phyloP scores from a whole-genome alignment of 2,329 filamentous ascomycete genomes.

The Ilyonectria robusta region DNA sequence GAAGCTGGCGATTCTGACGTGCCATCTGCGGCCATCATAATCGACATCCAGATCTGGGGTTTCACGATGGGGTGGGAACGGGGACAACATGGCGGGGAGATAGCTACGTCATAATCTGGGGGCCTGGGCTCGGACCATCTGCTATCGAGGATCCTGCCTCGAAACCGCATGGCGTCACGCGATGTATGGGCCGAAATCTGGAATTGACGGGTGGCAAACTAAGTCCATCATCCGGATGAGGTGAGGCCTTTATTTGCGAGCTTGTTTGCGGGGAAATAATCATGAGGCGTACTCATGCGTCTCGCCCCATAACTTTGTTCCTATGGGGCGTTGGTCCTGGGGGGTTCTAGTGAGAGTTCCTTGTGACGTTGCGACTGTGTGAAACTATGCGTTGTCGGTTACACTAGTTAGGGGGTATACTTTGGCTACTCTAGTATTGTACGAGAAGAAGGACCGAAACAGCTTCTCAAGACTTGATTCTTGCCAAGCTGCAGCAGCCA shows the following conservation, averaged over 20 bases:
- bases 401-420: not conserved
- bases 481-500: not conserved
- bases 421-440: not conserved
- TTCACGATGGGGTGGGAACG: conserved; percentile 5
- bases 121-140: conserved; percentile 10
- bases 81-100: not conserved
- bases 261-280: not conserved
- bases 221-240: not conserved
- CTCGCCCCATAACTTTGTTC: not conserved
- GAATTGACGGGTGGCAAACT: not conserved
- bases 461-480: not conserved
- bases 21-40: conserved; percentile 19
- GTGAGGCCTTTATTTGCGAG: not conserved
- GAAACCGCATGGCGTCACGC: conserved; percentile 14
- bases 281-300: not conserved
- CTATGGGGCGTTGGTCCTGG: not conserved
- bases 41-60: conserved; percentile 42
- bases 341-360: not conserved
- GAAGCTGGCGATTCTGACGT: conserved; percentile 9
- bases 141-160: conserved; percentile 18
- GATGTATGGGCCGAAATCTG: not conserved
- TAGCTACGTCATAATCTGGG: conserved; percentile 45
- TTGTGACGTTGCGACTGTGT: not conserved
- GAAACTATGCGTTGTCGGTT: not conserved
- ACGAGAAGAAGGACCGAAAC: conserved; percentile 1